Evolutionary conservation across 2,329 filamentous ascomycete genomes (phyloP), one percentile per base, ranked within the genome.

Genomic region (Orbilia oligospora): DNA sequence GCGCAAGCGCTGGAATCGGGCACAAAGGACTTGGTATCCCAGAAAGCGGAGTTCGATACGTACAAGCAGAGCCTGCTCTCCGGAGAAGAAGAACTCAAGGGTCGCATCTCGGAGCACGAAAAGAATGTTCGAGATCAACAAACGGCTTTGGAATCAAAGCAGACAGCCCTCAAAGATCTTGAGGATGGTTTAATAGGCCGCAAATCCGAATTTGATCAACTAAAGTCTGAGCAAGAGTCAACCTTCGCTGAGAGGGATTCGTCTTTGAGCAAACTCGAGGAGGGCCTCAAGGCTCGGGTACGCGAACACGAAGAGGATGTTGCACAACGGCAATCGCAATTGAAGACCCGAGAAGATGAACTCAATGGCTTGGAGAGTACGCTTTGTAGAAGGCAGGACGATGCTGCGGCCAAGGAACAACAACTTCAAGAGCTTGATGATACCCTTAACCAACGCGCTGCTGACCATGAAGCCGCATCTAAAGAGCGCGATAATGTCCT

Each of bases 191-290:
- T 76, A 20, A 14, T 22, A 3, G 10, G 30, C 16, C 55, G 63
- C 20, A 56, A 61, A 24, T 56, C 65, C 16, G 71, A 76, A 51
- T 27, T 76, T 12, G 49, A 76, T 20, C 27, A 65, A 27, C 44
- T 6, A 27, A 69, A 58, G 44, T 12, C 27, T 27, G 41, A 65
- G 33, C 71, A 75, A 14, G 71, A 75, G 38, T 46, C 53, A n/a
- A 36, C 20, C 10, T 44, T 67, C 61, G 22, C 3, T 16, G 55
- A 69, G 36, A 68, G 55, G 24, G 56, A 24, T 10, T 22, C 49
- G 10, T 49, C 61, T 24, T 22, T 77, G 30, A 58, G 24, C 18
- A 67, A 67, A 22, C 22, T 51, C 10, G 66, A 77, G 46, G 72
- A 77, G 8, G 66, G 53, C 18, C 44, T 75, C 9, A 30, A 67